These are phyloP conservation scores for Kwoniella shivajii DNA, from an alignment of 1,284 basidiomycete genomes.

Conservation along the genomic window DNA sequence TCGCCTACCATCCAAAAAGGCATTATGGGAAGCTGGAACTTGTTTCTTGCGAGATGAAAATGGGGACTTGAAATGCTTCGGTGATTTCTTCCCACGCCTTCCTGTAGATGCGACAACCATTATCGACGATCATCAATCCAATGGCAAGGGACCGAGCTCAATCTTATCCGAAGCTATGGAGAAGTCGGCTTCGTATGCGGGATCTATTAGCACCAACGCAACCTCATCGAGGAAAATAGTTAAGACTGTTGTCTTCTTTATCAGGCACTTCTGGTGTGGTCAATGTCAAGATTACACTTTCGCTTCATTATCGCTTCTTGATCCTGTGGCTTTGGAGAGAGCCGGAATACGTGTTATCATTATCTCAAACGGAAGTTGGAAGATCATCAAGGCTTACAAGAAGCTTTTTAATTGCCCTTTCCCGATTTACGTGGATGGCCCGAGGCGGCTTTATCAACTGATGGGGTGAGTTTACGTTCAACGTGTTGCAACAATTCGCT, in stretches of 20 bases:
- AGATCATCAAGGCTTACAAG: constrained; percentile 50
- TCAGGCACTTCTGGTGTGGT: constrained; percentile 53
- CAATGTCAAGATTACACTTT: constrained; percentile 53
- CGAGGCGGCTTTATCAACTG: constrained; percentile 45
- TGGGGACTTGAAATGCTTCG: constrained; percentile 41
- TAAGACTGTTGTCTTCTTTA: constrained; percentile 50
- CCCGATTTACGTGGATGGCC: constrained; percentile 51
- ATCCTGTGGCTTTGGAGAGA: constrained; percentile 39
- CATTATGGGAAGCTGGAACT: constrained; percentile 44
- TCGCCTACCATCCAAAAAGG: constrained; percentile 32
- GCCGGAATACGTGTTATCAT: constrained; percentile 45
- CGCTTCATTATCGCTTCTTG: constrained; percentile 43
- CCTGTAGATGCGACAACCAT: background rate
- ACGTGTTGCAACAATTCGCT: constrained; percentile 2
- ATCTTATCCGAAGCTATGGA: background rate
- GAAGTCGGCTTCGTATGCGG: background rate
- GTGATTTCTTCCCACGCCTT: constrained; percentile 38
- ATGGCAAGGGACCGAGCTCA: too few relatives aligned
- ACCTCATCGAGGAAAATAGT: background rate
- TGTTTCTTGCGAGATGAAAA: constrained; percentile 44
- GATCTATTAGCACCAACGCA: background rate
- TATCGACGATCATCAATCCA: background rate
- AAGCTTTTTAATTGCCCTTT: constrained; percentile 51
- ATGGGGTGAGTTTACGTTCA: constrained; percentile 37
- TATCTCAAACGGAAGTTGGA: constrained; percentile 51